A percentile compares a stretch with the other conserved stretches of the same genome.
These are phyloP conservation scores for Phialocephala subalpina DNA, from an alignment of 2,329 filamentous ascomycete species.

Conservation along the genomic window DNA sequence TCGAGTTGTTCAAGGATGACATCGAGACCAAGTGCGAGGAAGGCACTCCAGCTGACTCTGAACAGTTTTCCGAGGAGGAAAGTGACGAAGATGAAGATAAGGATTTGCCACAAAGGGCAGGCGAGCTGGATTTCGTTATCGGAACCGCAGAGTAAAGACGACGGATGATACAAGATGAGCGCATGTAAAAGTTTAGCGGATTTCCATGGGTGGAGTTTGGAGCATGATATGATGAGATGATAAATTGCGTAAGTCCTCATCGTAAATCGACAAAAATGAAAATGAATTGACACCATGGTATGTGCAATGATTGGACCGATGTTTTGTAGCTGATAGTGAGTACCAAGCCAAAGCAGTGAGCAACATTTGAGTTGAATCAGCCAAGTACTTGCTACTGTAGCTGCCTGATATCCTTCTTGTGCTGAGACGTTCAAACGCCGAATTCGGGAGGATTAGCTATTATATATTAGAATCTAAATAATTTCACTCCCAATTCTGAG, in stretches of 20 bases:
- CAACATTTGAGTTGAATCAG: neutral
- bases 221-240: neutral
- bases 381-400: no score
- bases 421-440: no score
- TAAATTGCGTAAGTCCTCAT: neutral
- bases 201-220: neutral
- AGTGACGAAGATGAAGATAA: constrained; percentile 1
- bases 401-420: no score
- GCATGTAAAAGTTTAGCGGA: neutral
- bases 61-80: neutral
- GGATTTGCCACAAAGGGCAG: neutral
- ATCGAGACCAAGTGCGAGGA: neutral
- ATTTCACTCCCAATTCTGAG: no score
- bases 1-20: neutral
- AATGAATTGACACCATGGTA: neutral
- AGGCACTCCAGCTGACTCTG: neutral
- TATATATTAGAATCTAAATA: no score
- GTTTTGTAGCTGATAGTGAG: neutral
- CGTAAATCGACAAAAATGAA: neutral
- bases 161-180: neutral
- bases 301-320: neutral
- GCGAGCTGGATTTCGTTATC: neutral
- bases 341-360: neutral
- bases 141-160: neutral
- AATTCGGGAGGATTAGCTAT: no score